phyloP scores from a whole-genome alignment of 2,329 filamentous ascomycete genomes.

The Phialophora verrucosa region DNA sequence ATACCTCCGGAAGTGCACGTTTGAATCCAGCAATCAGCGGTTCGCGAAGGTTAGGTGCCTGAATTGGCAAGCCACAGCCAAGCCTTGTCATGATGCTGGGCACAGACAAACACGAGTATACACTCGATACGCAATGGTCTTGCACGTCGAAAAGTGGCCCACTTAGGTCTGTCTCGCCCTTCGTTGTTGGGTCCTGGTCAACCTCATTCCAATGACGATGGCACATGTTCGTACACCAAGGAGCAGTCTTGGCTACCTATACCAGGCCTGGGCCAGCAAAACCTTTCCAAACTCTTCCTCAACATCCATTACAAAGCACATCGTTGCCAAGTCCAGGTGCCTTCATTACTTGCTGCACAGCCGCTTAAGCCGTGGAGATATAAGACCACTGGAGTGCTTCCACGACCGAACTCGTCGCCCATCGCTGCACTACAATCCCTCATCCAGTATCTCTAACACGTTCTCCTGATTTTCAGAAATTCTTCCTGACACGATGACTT shows the following conservation, averaged over 20 bases:
- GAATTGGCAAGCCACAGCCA: conserved; percentile 20
- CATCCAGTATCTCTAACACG: neutral
- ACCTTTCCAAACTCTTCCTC: neutral
- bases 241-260: neutral
- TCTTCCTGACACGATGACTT: conserved; percentile 10
- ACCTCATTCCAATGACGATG: neutral
- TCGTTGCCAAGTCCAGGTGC: conserved; percentile 4
- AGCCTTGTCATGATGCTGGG: conserved; percentile 8
- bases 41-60: conserved; percentile 15
- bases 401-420: neutral
- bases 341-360: neutral
- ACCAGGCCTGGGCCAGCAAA: neutral
- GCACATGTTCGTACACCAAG: neutral
- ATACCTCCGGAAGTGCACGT: neutral
- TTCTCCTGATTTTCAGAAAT: neutral
- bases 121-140: neutral
- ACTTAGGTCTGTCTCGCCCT: neutral
- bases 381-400: neutral
- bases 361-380: neutral
- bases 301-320: conserved; percentile 3
- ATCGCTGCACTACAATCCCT: neutral
- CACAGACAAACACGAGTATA: neutral
- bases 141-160: neutral
- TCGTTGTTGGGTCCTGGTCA: neutral
- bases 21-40: conserved; percentile 3